Conservation (phyloP, 768 basidiomycete species). For the Phylloporus sp. region DNA sequence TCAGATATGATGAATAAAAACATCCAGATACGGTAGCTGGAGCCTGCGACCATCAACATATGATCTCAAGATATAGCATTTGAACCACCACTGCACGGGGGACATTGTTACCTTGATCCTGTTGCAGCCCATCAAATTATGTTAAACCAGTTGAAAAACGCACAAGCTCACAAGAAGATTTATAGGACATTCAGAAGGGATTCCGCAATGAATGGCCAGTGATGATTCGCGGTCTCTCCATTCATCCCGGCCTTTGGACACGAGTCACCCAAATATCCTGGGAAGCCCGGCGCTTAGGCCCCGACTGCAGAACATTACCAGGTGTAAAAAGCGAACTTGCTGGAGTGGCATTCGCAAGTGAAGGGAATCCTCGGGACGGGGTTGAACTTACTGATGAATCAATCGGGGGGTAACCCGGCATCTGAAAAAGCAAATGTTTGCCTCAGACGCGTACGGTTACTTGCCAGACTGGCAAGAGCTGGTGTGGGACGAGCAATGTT, state of each 20-base stretch:
- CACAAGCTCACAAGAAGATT: no score
- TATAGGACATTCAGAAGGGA: background rate
- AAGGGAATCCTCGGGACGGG: background rate
- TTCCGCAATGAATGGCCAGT: background rate
- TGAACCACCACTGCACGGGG: background rate
- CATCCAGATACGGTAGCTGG: background rate
- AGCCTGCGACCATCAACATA: background rate
- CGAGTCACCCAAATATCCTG: no score
- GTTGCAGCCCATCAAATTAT: background rate
- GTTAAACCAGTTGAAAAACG: background rate
- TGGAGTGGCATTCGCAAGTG: slow-evolving; percentile 5
- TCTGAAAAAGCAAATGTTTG: no score
- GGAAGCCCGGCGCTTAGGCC: background rate
- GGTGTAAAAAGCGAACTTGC: background rate
- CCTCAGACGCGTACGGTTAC: no score
- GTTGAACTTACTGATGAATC: no score
- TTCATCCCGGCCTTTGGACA: background rate
- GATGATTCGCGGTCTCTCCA: background rate
- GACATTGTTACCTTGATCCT: background rate
- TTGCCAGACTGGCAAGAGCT: no score
- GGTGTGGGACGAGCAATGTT: no score
- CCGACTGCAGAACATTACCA: background rate
- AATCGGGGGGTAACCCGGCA: no score
- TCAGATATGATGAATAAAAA: background rate
- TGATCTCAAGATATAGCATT: background rate